phyloP scores from a whole-genome alignment of 345 rosid species.

The Passiflora organensis region DNA sequence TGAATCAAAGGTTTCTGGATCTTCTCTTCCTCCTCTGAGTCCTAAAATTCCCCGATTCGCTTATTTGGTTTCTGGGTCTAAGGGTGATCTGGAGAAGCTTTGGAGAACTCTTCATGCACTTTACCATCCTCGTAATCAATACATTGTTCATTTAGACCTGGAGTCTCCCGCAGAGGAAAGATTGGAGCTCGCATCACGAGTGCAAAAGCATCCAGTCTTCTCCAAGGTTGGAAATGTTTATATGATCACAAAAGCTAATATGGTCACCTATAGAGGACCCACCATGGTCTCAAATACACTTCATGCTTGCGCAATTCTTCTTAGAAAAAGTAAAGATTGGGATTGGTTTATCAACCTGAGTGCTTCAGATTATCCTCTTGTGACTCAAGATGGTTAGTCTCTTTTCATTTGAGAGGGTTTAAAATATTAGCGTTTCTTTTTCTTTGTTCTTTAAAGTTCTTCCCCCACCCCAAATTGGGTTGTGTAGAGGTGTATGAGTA shows the following conservation, averaged over 20 bases:
- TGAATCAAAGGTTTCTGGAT: slow-evolving; percentile 29
- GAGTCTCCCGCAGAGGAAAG: slow-evolving; percentile 85
- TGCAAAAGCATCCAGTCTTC: slow-evolving; percentile 64
- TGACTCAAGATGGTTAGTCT: slow-evolving; percentile 99
- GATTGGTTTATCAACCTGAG: slow-evolving; percentile 99
- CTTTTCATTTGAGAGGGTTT: no score
- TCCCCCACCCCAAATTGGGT: no score
- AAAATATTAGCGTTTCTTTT: no score
- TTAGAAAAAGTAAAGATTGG: slow-evolving; percentile 78
- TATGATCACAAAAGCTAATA: slow-evolving; percentile 88
- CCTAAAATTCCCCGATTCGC: slow-evolving; percentile 74
- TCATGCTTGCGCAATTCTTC: slow-evolving; percentile 95
- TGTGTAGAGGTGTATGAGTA: no score
- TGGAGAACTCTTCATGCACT: slow-evolving; percentile 92
- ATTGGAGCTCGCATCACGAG: slow-evolving; percentile 64
- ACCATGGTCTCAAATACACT: slow-evolving; percentile 99
- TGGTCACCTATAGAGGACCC: slow-evolving; percentile 97
- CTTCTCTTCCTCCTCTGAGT: slow-evolving; percentile 28
- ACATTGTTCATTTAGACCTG: slow-evolving; percentile 90
- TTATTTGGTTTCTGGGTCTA: slow-evolving; percentile 90
- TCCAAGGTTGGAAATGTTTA: slow-evolving; percentile 64
- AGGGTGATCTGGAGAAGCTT: slow-evolving; percentile 87
- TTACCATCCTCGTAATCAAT: slow-evolving; percentile 89
- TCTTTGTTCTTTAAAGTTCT: no score
- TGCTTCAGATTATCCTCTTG: slow-evolving; percentile 98